These are phyloP conservation scores for Phylloporus sp. DNA, from an alignment of 768 basidiomycete genomes.

Conservation along the genomic window DNA sequence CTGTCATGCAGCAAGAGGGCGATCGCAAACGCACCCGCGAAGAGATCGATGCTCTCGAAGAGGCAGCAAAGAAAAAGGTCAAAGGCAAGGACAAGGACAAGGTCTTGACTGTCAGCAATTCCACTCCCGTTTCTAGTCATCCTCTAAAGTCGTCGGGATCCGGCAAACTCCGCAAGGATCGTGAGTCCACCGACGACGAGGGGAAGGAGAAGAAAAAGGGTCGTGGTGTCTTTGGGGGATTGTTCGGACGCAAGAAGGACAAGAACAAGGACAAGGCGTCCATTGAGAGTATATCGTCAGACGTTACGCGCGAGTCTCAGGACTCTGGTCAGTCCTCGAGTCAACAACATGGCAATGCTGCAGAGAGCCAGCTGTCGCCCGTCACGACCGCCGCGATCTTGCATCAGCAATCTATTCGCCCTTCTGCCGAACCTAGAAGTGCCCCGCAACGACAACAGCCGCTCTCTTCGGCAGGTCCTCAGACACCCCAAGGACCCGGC, in stretches of 20 bases:
- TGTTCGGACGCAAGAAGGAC: constrained; percentile 77
- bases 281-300: constrained; percentile 50
- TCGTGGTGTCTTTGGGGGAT: constrained; percentile 61
- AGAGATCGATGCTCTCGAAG: constrained; percentile 44
- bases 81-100: constrained; percentile 49
- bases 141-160: constrained; percentile 11
- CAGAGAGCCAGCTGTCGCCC: constrained; percentile 43
- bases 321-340: constrained; percentile 58
- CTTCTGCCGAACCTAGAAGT: constrained; percentile 16
- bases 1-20: constrained; percentile 45
- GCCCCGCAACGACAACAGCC: constrained; percentile 21
- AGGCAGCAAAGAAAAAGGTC: constrained; percentile 47
- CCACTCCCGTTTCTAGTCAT: constrained; percentile 28
- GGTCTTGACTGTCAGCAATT: constrained; percentile 27
- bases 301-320: constrained; percentile 50
- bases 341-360: constrained; percentile 31
- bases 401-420: constrained; percentile 43
- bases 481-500: constrained; percentile 25
- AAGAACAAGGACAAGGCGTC: constrained; percentile 61
- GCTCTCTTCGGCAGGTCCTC: constrained; percentile 24
- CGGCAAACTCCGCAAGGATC: constrained; percentile 45
- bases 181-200: constrained; percentile 40
- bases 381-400: constrained; percentile 51
- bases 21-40: constrained; percentile 52
- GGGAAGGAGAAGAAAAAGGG: constrained; percentile 61